Percentiles rank a stretch among this genome's conserved stretches.
phyloP scores from a whole-genome alignment of 2,329 filamentous ascomycete species.

The Clonostachys sp. region DNA sequence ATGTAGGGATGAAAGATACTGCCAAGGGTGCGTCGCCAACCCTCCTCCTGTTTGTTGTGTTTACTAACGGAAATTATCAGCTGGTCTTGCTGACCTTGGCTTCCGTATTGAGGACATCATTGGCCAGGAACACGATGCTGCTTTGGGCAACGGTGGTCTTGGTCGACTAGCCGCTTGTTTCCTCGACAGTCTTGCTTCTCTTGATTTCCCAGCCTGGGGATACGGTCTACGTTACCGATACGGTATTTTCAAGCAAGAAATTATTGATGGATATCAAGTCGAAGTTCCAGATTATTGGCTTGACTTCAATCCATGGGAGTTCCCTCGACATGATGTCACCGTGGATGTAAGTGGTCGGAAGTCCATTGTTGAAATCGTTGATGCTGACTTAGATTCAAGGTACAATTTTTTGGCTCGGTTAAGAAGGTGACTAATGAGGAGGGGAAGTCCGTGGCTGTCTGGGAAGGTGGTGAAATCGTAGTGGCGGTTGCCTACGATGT shows the following conservation, averaged over 20 bases:
- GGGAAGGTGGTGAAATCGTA: slow-evolving; percentile 93
- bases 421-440: slow-evolving; percentile 69
- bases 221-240: slow-evolving; percentile 95
- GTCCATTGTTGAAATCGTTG: not conserved
- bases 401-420: slow-evolving; percentile 92
- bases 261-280: slow-evolving; percentile 95
- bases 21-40: slow-evolving; percentile 60
- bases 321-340: slow-evolving; percentile 89
- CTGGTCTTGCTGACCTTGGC: slow-evolving; percentile 81
- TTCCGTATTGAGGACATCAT: slow-evolving; percentile 98
- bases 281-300: slow-evolving; percentile 99
- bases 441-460: slow-evolving; percentile 70
- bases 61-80: slow-evolving; percentile 34
- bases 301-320: slow-evolving; percentile 99
- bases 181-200: slow-evolving; percentile 88
- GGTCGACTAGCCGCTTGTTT: slow-evolving; percentile 95
- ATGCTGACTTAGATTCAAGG: slow-evolving; percentile 27
- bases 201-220: slow-evolving; percentile 96
- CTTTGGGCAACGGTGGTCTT: slow-evolving; percentile 91
- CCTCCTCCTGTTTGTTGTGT: not conserved
- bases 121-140: slow-evolving; percentile 90
- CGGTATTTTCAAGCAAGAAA: slow-evolving; percentile 99
- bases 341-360: slow-evolving; percentile 60
- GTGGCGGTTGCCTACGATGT: slow-evolving; percentile 93
- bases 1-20: slow-evolving; percentile 80